Evolutionary conservation across 108 stramenopile species (phyloP).

Genomic region (Nitzschia palea): DNA sequence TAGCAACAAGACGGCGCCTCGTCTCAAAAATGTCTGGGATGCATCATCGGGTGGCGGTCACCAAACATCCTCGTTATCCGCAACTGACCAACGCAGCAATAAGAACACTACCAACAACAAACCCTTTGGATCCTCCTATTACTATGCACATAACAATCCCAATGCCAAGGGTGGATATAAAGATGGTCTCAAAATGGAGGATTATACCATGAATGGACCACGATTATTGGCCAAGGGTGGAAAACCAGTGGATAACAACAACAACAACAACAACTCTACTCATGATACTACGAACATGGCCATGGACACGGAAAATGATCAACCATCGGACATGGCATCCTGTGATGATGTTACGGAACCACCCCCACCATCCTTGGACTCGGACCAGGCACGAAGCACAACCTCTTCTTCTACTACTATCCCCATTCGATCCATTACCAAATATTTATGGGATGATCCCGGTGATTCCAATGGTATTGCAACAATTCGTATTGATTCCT

Average conservation of each 20-base stretch:
- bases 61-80: too few relatives aligned
- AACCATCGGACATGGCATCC: not conserved
- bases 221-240: constrained; percentile 63
- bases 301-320: not conserved
- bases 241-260: constrained; percentile 31
- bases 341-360: too few relatives aligned
- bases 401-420: not conserved
- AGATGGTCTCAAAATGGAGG: constrained; percentile 79
- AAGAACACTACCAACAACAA: constrained; percentile 31
- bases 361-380: too few relatives aligned
- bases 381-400: too few relatives aligned
- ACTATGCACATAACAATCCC: constrained; percentile 82
- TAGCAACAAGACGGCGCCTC: not conserved
- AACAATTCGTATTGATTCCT: constrained; percentile 71
- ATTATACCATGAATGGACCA: constrained; percentile 83
- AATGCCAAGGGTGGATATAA: constrained; percentile 75
- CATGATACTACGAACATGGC: not conserved
- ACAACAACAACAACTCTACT: not conserved
- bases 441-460: constrained; percentile 85
- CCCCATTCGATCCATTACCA: constrained; percentile 37
- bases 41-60: too few relatives aligned
- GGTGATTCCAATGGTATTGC: constrained; percentile 59
- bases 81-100: not conserved
- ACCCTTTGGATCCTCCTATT: constrained; percentile 79
- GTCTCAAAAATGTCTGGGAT: constrained; percentile 21